These are phyloP conservation scores for Fistulina hepatica DNA, from an alignment of 1,284 basidiomycete species.

Conservation along the genomic window DNA sequence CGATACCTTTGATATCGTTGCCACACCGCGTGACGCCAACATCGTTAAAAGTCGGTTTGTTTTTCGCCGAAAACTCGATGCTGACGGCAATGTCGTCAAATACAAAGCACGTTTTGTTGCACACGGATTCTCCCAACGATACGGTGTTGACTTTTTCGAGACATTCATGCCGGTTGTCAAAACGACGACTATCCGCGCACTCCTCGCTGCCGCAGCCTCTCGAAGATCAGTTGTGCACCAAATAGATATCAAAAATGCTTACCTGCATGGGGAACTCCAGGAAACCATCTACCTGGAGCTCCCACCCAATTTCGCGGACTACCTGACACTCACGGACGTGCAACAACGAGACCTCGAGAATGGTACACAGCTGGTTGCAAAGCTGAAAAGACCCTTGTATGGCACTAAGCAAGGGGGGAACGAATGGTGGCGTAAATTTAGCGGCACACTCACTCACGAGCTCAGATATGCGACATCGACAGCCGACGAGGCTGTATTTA, in stretches of 20 bases:
- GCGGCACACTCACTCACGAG: too few species aligned
- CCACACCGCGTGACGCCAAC: conserved; percentile 16
- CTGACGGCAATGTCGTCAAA: conserved; percentile 17
- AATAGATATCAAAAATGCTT: conserved; percentile 24
- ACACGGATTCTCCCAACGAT: conserved; percentile 1
- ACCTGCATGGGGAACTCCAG: conserved; percentile 25
- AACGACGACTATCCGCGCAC: conserved; percentile 15
- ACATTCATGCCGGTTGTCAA: conserved; percentile 19
- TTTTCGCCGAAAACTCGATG: conserved; percentile 19
- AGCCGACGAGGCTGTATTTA: conserved; percentile 6
- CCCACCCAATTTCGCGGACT: conserved; percentile 21
- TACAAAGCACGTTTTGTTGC: conserved; percentile 27
- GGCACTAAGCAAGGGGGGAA: conserved; percentile 7
- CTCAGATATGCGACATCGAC: conserved; percentile 3
- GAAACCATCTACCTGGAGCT: conserved; percentile 30
- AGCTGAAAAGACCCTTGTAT: conserved; percentile 1
- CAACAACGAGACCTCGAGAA: too few species aligned
- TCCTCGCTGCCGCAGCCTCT: conserved; percentile 19
- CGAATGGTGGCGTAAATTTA: conserved; percentile 4
- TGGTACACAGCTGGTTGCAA: too few species aligned
- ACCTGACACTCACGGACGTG: conserved; percentile 1
- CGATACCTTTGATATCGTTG: conserved; percentile 14
- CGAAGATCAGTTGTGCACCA: conserved; percentile 17
- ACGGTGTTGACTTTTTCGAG: conserved; percentile 25
- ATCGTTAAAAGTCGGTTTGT: conserved; percentile 16